Evolutionary conservation across 768 basidiomycete genomes (phyloP), one percentile per base, ranked within the genome.

Genomic region (Suillus lakei): DNA sequence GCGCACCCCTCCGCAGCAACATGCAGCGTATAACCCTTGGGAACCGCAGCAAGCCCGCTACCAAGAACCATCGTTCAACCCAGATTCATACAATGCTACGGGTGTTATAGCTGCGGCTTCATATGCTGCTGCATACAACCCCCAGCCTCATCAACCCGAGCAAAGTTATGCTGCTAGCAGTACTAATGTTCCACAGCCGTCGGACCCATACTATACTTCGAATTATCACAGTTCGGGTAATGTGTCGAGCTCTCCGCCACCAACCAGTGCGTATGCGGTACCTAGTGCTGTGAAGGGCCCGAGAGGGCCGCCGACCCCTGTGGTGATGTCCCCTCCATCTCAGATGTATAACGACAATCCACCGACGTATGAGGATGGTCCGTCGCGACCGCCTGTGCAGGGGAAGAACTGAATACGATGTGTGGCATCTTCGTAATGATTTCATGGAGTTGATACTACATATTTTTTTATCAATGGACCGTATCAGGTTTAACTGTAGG

Each of bases 321-420:
- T 64, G 63, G 62, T 71, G 12, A 72, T 71, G 68, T 63, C 71
- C 8, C 76, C 76, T 63, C 70, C 74, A 55, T 28, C 65, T 16
- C 21, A 56, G 38, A 62, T 61, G 36, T 78, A 82, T 56, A 77
- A 84, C 18, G 91, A 92, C 21, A 81, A 78, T 41, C 91, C 91
- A 16, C 91, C 91, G 34, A 80, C 77, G 60, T 93, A 93, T 71
- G 91, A 92, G 32, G 79, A 80, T 18, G 86, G 85, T 23, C 72
- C 79, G 30, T 77, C 85, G 26, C 80, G 80, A 63, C 70, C 81
- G 34, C 77, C 83, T 53, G 87, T 85, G 26, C 81, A 82, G 61
- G 89, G 88, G 88, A 82, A 71, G 38, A 48, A 54, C 23, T 77
- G 66, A 75, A 43, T 43, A 8, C 60, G 39, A 21, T n/a, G n/a